A percentile compares a stretch with the other conserved stretches of the same genome.
phyloP scores from a whole-genome alignment of 768 basidiomycete species.

The Termitomyces bulborhizus region DNA sequence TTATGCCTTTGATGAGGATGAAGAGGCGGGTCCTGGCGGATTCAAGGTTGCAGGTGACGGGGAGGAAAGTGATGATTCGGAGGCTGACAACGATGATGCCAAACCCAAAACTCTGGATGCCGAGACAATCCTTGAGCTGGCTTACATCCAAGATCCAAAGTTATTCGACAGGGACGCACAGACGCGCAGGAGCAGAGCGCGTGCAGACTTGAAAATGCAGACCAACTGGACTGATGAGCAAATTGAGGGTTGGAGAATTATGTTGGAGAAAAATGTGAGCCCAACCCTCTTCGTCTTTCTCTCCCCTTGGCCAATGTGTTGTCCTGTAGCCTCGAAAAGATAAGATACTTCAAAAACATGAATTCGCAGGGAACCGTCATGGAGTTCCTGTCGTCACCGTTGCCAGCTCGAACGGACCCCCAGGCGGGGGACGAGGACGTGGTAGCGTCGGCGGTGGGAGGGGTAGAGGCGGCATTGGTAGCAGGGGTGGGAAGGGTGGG shows the following conservation, averaged over 20 bases:
- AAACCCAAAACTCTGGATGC: conserved; percentile 24
- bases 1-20: conserved; percentile 36
- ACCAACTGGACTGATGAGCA: conserved; percentile 84
- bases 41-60: conserved; percentile 58
- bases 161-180: conserved; percentile 72
- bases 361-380: conserved; percentile 61
- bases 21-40: conserved; percentile 40
- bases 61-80: conserved; percentile 30
- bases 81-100: conserved; percentile 28
- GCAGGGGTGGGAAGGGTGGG: conserved; percentile 31
- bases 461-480: conserved; percentile 10
- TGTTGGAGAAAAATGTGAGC: conserved; percentile 85
- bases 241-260: conserved; percentile 88
- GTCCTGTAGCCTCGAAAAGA: conserved; percentile 61
- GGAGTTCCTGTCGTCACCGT: conserved; percentile 9
- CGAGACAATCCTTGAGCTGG: conserved; percentile 67
- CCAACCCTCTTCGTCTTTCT: not conserved
- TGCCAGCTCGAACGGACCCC: not conserved
- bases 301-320: not conserved
- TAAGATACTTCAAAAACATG: conserved; percentile 67
- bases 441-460: conserved; percentile 33
- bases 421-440: conserved; percentile 29
- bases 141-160: conserved; percentile 70
- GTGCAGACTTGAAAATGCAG: conserved; percentile 58
- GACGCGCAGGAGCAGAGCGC: conserved; percentile 63